Evolutionary conservation across 805 yeast species (phyloP), one percentile per base, ranked within the genome.

Genomic region (Debaryomyces maramus): DNA sequence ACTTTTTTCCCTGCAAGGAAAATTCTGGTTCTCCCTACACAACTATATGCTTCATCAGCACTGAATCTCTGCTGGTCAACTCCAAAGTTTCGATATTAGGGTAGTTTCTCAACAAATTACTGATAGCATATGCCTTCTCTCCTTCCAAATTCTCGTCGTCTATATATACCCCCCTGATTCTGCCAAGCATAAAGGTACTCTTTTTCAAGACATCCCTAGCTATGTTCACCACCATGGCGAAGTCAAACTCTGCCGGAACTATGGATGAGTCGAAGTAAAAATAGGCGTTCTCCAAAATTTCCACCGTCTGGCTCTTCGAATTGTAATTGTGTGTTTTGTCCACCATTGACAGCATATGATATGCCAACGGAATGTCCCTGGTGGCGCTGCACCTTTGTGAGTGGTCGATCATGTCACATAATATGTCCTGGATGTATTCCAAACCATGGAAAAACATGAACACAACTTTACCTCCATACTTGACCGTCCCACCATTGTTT

Each of bases 391-490:
- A 34, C 15, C 20, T 21, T 10, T 43, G 47, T 34, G 50, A 53
- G 40, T 61, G 58, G 32, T 63, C 69, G 16, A 66, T 58, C 31
- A 58, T 41, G 39, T 59, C 59, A 29, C 59, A 46, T 22, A 66
- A 51, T 17, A 64, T 48, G 14, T 55, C 50, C 41, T 65, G 70
- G 15, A 66, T 52, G 39, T 50, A 63, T 14, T 49, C 51, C 37
- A 66, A 45, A 1, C 69, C 70, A 30, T 65, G 49, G 46, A 66
- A 66, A 29, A 64, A 66, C 70, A 66, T 65, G 34, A 66, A 64
- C 20, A 66, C 38, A 6, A 63, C 58, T 40, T 60, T 60, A 2
- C 65, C 71, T n/a, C 15, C 11, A 10, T 24, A 24, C 28, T 7
- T 24, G 10, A 24, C 28, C 13, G 11, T 15, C 6, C 13, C 11